Base-by-base conservation (phyloP, 345 rosid species). In the Aethionema arabicum region DNA sequence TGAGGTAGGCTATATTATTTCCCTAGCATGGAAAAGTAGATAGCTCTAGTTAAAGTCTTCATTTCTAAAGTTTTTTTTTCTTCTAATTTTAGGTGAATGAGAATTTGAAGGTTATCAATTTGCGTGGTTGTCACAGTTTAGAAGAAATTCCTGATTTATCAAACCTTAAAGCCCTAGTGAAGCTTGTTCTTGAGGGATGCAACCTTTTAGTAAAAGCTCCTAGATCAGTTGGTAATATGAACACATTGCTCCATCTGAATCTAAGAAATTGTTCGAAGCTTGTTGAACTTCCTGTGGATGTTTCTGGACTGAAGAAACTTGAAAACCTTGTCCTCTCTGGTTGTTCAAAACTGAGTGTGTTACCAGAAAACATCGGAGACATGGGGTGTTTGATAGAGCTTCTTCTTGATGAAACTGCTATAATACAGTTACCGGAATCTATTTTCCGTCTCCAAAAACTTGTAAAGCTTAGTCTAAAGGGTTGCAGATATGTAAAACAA, bases 1-100 rank as follows among this genome's bases (percentile, higher is more conserved):
- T 37, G 27, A 59, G 76, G 95, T 83, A 63, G 0, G 61, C 15
- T 40, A 57, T 33, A n/a, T 27, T 32, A 13, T 43, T 44, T 36
- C 31, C 37, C 0, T n/a, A 37, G 2, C 47, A 21, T 45, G 50
- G 56, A 27, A 0, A 42, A 41, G 2, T 30, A 40, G 50, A 12
- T 31, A 52, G 41, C 50, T 39, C 37, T 0, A 52, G 39, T 45
- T 29, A 46, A 0, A 39, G 32, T 59, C 38, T 13, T 51, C 66
- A 16, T 5, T 59, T 32, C 27, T 46, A 33, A 21, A 32, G 1
- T 10, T 11, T 3, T 45, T 6, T 42, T n/a, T n/a, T 55, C 49
- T 38, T 42, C 11, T 16, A 21, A 21, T 63, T 56, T 15, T 63
- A 72, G 76, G 63, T 7, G 11, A 27, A 10, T 49, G 32, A 31